Evolutionary conservation across 306 rosid species (phyloP), one percentile per base, ranked within the genome.

Genomic region (Erythrophleum fordii): DNA sequence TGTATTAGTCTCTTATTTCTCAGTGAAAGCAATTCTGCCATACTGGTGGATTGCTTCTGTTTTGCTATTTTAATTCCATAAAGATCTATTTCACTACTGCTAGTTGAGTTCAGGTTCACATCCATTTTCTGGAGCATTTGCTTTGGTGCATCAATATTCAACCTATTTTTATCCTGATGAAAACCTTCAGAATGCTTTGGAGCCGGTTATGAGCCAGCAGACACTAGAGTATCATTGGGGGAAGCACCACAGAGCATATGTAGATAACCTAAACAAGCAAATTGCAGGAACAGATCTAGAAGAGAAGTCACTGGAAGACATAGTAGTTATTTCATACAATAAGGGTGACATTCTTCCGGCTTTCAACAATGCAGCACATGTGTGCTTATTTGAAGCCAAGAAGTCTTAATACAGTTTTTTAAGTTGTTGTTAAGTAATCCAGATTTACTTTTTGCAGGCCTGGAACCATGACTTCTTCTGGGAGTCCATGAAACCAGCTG

Each of bases 381-480:
- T 85, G 74, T 23, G 85, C 72, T 49, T 31, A 12, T 58, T 55
- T 64, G n/a, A 69, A 79, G 31, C 41, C 11, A 2, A 0, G 11
- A 73, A 34, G 68, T 77, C 25, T 58, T 46, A n/a, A 4, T 53
- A 29, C 37, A 37, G 55, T 72, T 62, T 42, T 28, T 46, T 17
- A 31, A 69, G 55, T 71, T 52, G 18, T 69, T 69, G 26, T 29
- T 28, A 39, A 39, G 46, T 60, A 73, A 55, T 69, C 55, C 29
- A 51, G 56, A 64, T 65, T 25, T 23, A 18, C 81, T 70, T 49
- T 52, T 69, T 81, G 60, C 78, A 95, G 97, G 87, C 75, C 20
- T 95, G 98, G 98, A 95, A 93, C 87, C 98, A 95, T 72, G 97
- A 90, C 84, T 95, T 95, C 85, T 93, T 95, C 78, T 95, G 99